Percentiles rank a stretch among this genome's conserved stretches.
Conservation (phyloP, 2,329 filamentous ascomycete genomes). For the Ascochyta clinopodiicola region DNA sequence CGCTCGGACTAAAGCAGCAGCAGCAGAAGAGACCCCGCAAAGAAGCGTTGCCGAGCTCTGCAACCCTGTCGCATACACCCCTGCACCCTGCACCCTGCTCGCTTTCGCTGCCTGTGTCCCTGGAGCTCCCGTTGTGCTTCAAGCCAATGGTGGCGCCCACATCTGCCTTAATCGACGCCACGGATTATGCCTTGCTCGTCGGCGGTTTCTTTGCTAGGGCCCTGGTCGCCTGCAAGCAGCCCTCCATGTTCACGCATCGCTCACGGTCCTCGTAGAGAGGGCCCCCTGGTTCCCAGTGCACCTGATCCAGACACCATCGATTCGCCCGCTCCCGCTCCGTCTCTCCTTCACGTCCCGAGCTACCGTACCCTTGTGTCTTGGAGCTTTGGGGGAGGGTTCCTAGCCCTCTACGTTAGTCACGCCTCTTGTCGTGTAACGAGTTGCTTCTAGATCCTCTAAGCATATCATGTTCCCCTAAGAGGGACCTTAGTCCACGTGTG, state of each 20-base stretch:
- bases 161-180: conserved; percentile 47
- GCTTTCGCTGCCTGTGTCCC: conserved; percentile 41
- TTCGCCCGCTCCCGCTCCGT: conserved; percentile 43
- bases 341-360: conserved; percentile 50
- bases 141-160: conserved; percentile 46
- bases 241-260: conserved; percentile 47
- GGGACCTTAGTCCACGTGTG: conserved; percentile 44
- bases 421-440: conserved; percentile 49
- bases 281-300: conserved; percentile 45
- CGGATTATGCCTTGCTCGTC: conserved; percentile 48
- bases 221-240: conserved; percentile 44
- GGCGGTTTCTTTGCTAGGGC: conserved; percentile 49
- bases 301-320: conserved; percentile 45
- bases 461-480: conserved; percentile 49
- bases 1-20: conserved; percentile 36
- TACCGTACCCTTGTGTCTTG: conserved; percentile 49
- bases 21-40: conserved; percentile 49
- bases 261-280: conserved; percentile 45
- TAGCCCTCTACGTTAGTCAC: conserved; percentile 48
- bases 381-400: conserved; percentile 38
- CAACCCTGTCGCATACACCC: conserved; percentile 29
- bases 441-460: conserved; percentile 48
- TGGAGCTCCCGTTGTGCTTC: conserved; percentile 47
- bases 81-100: conserved; percentile 28
- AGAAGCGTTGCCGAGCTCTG: conserved; percentile 50